Evolutionary conservation across 1,139 yeast species (phyloP).

Genomic region (Blastobotrys ciferrii): DNA sequence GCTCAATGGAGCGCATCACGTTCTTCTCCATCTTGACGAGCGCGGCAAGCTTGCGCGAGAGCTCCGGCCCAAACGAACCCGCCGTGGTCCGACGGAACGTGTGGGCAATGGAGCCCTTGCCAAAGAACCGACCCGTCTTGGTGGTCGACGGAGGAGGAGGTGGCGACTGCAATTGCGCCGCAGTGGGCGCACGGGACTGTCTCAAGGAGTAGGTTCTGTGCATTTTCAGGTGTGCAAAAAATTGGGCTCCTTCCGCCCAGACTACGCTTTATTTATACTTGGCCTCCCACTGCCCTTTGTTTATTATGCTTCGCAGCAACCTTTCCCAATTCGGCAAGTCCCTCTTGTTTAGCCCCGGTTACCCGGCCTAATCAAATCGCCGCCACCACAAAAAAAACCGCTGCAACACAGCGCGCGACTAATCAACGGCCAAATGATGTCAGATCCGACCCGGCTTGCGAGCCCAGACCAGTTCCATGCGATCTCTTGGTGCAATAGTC

Average conservation of each 20-base stretch:
- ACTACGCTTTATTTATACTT: constrained; percentile 2
- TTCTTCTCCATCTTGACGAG: constrained; percentile 95
- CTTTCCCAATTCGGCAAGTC: background rate
- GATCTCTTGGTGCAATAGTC: too few relatives aligned
- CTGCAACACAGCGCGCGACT: too few relatives aligned
- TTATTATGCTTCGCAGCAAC: constrained; percentile 5
- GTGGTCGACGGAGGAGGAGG: constrained; percentile 94
- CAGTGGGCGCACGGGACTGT: constrained; percentile 93
- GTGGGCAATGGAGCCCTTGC: constrained; percentile 81
- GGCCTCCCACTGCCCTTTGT: constrained; percentile 1
- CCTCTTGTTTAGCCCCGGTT: background rate
- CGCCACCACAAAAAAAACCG: too few relatives aligned
- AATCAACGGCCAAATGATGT: too few relatives aligned
- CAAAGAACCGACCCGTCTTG: constrained; percentile 83
- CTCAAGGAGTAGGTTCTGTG: constrained; percentile 98
- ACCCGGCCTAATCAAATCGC: constrained; percentile 6
- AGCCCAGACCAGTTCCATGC: too few relatives aligned
- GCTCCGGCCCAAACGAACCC: constrained; percentile 92
- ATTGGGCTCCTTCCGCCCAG: background rate
- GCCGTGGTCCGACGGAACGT: constrained; percentile 84
- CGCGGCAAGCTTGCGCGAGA: constrained; percentile 84
- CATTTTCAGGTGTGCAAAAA: constrained; percentile 47
- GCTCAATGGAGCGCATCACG: constrained; percentile 89
- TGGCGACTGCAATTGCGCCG: constrained; percentile 88
- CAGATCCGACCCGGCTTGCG: too few relatives aligned